Base-by-base conservation (phyloP, 768 basidiomycete species). In the Imleria badia region DNA sequence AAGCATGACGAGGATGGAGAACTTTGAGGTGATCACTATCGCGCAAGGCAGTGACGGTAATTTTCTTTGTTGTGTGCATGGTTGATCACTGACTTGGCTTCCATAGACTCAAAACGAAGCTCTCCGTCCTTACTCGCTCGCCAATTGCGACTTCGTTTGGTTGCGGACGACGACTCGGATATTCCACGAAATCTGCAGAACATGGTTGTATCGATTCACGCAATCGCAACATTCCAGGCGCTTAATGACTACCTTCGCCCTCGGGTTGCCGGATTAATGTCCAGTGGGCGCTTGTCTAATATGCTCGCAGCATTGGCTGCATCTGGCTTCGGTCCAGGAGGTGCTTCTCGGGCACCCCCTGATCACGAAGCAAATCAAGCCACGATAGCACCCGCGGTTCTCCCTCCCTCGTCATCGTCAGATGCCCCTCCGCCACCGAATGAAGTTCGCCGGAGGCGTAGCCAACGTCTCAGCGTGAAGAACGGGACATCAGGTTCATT, bases 161-260 rank as follows among this genome's bases (percentile, higher is more conserved):
- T 91, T n/a, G 93, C 94, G 1, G 87, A 87, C 11, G 93, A 97
- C 48, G 91, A 90, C 33, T 84, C 89, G 0, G 94, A 94, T 60
- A 82, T 96, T 20, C 96, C 97, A 17, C 85, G 87, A 51, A 87
- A 82, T 66, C 75, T 91, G 33, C 89, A 89, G 64, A 94, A 92
- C 61, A 91, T 98, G 65, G 91, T 94, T 36, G 91, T 98, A 20
- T 98, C 95, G 8, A 98, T 98, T 56, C 96, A 98, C 67, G 96
- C 95, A 7, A 97, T 98, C 58, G 96, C 97, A 1, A 98, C 94
- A 1, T 94, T 98, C 81, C 94, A 97, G 69, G 94, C 96, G 1
- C 80, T 98, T 30, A 92, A 97, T 65, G 95, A 97, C 69, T 99
- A 98, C 69, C 82, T 98, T 13, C 87, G 94, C 1, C 96, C 96